Evolutionary conservation across 768 basidiomycete species (phyloP).

Genomic region (Cyclocybe aegerita): DNA sequence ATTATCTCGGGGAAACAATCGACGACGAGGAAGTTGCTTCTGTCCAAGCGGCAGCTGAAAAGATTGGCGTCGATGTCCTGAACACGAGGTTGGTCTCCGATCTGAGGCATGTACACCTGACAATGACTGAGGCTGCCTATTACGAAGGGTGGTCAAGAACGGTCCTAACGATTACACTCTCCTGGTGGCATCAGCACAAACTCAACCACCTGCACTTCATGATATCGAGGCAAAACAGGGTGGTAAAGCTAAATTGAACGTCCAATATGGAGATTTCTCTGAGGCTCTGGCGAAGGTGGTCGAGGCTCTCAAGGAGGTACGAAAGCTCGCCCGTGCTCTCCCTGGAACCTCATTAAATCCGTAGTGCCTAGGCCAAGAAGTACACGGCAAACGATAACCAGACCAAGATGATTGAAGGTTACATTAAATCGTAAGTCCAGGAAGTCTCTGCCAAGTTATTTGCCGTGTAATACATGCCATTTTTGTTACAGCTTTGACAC

Average conservation of each 20-base stretch:
- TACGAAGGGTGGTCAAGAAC: slow-evolving; percentile 67
- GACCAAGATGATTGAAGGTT: slow-evolving; percentile 69
- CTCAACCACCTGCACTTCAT: slow-evolving; percentile 38
- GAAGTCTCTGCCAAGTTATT: background rate
- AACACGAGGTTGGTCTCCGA: slow-evolving; percentile 67
- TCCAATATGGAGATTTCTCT: slow-evolving; percentile 79
- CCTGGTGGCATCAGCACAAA: slow-evolving; percentile 68
- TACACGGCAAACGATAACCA: slow-evolving; percentile 75
- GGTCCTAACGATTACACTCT: slow-evolving; percentile 62
- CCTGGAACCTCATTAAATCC: background rate
- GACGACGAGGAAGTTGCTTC: slow-evolving; percentile 77
- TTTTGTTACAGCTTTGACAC: slow-evolving; percentile 57
- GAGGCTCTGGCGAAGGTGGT: slow-evolving; percentile 52
- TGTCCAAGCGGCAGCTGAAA: slow-evolving; percentile 76
- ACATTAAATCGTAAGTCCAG: slow-evolving; percentile 67
- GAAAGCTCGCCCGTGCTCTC: background rate
- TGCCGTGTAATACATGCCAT: background rate
- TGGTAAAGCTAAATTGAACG: slow-evolving; percentile 49
- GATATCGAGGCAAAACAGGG: slow-evolving; percentile 40
- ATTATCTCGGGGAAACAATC: slow-evolving; percentile 75
- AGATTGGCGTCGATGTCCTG: slow-evolving; percentile 69
- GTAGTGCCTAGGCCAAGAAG: slow-evolving; percentile 59
- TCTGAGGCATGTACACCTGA: background rate
- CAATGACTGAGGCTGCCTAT: background rate
- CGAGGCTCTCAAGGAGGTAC: slow-evolving; percentile 59